phyloP scores from a whole-genome alignment of 2,329 filamentous ascomycete genomes.

The Leptographium lundbergii region DNA sequence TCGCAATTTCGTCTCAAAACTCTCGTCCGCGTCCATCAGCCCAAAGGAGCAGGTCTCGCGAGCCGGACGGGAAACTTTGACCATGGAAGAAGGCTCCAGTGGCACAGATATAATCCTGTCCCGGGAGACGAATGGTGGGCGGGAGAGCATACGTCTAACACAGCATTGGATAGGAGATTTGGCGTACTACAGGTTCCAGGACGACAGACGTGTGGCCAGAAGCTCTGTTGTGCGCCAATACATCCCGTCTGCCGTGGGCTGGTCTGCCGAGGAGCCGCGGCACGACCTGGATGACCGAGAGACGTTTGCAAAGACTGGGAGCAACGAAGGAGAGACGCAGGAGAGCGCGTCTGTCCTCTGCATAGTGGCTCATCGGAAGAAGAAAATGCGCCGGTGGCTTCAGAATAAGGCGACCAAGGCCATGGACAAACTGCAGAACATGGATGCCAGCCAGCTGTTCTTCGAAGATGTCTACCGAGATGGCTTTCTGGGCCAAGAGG shows the following conservation, averaged over 20 bases:
- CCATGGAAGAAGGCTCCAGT: not conserved
- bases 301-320: too few relatives aligned
- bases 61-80: too few relatives aligned
- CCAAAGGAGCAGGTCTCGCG: not conserved
- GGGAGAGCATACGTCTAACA: not conserved
- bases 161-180: not conserved
- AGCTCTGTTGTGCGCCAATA: not conserved
- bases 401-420: too few relatives aligned
- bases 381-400: too few relatives aligned
- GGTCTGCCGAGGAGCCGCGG: not conserved
- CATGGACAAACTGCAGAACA: not conserved
- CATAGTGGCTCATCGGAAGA: too few relatives aligned
- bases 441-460: not conserved
- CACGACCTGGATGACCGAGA: too few relatives aligned
- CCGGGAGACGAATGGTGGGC: not conserved
- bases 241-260: not conserved
- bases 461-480: not conserved
- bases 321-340: too few relatives aligned
- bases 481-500: not conserved
- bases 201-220: not conserved
- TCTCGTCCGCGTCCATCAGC: not conserved
- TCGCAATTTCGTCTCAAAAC: not conserved
- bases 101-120: not conserved
- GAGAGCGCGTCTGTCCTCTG: too few relatives aligned
- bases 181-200: not conserved